These are phyloP conservation scores for Cladophialophora carrionii DNA, from an alignment of 2,329 filamentous ascomycete genomes.

Conservation along the genomic window DNA sequence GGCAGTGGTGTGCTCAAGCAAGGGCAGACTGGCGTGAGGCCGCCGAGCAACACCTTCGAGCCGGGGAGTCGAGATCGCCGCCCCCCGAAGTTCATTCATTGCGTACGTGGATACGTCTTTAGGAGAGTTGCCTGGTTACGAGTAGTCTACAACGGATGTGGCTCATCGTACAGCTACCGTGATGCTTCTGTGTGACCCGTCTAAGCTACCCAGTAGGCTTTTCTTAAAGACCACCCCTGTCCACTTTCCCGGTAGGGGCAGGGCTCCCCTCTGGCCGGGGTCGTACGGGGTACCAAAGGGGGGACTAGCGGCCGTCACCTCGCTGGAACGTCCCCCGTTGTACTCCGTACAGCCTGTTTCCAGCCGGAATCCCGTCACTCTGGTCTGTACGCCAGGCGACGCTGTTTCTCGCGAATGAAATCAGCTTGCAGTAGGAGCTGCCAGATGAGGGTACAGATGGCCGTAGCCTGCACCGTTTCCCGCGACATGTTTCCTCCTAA, in stretches of 20 bases:
- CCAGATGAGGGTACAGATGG: background rate
- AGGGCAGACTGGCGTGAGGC: background rate
- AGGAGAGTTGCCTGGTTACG: background rate
- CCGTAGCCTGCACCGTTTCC: too few relatives aligned
- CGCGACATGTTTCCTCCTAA: too few relatives aligned
- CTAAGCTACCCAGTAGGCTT: background rate
- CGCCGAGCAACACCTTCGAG: background rate
- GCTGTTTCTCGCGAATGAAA: background rate
- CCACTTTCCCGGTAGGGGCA: background rate
- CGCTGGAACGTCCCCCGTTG: background rate
- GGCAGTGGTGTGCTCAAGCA: background rate
- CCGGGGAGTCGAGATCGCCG: background rate
- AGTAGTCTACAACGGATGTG: background rate
- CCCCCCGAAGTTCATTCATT: background rate
- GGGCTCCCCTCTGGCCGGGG: background rate
- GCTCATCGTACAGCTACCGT: too few relatives aligned
- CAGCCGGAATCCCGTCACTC: background rate
- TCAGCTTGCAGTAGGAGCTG: background rate
- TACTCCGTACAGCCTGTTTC: background rate
- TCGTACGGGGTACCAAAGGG: background rate
- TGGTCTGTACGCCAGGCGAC: background rate
- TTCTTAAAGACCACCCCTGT: background rate
- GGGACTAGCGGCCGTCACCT: background rate
- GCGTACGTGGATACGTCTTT: background rate
- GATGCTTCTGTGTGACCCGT: background rate